A percentile compares a stretch with the other conserved stretches of the same genome.
phyloP scores from a whole-genome alignment of 2,329 filamentous ascomycete genomes.

The Blastomyces percursus region DNA sequence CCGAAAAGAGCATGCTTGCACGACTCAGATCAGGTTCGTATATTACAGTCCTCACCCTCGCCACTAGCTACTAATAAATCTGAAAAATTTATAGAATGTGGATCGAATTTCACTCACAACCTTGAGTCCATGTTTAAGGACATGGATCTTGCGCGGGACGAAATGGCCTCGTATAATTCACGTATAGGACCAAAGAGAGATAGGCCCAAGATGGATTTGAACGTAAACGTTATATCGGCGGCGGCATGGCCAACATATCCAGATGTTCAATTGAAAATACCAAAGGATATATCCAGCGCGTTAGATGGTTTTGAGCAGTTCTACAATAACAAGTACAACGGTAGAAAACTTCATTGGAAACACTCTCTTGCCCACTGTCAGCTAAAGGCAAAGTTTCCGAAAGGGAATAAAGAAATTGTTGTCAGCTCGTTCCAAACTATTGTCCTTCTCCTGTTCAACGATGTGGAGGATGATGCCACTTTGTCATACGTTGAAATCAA shows the following conservation, averaged over 20 bases:
- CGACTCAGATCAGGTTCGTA: conserved; percentile 62
- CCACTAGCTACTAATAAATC: background rate
- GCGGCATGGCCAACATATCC: conserved; percentile 89
- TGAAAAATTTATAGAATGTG: conserved; percentile 55
- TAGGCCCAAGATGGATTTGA: conserved; percentile 55
- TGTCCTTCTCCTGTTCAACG: conserved; percentile 83
- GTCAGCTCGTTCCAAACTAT: conserved; percentile 89
- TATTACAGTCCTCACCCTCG: background rate
- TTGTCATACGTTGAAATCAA: conserved; percentile 68
- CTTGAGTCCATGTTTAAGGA: conserved; percentile 99
- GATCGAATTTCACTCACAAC: conserved; percentile 89
- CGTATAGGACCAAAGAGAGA: conserved; percentile 51
- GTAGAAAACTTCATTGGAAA: conserved; percentile 80
- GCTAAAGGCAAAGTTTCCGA: conserved; percentile 67
- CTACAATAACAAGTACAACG: conserved; percentile 83
- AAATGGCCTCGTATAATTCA: conserved; percentile 79
- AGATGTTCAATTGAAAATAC: conserved; percentile 63
- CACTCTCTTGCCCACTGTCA: conserved; percentile 86
- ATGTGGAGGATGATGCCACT: conserved; percentile 48
- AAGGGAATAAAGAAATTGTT: conserved; percentile 73
- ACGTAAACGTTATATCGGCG: conserved; percentile 81
- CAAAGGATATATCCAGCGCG: conserved; percentile 61
- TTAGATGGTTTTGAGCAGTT: conserved; percentile 72
- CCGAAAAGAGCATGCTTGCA: conserved; percentile 87
- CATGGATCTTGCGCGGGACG: conserved; percentile 82